These are phyloP conservation scores for Danielia oregonensis DNA, from an alignment of 805 yeast genomes.

Conservation along the genomic window DNA sequence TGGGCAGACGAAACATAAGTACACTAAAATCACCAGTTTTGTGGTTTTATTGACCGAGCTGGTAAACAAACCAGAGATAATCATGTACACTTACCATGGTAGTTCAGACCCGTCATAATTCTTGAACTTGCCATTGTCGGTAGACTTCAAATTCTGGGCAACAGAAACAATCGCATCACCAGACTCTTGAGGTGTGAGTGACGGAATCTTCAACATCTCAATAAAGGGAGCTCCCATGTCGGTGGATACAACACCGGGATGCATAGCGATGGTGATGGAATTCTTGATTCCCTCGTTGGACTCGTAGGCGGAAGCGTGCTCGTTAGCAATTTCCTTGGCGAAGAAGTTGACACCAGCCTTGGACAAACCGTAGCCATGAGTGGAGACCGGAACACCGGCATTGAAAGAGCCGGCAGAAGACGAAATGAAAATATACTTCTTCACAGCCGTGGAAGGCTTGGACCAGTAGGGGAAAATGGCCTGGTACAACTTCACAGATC, in stretches of 20 bases:
- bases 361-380: conserved; percentile 31
- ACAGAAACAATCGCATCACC: conserved; percentile 15
- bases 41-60: too few species aligned
- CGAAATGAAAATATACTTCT: conserved; percentile 23
- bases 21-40: too few species aligned
- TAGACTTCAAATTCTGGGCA: conserved; percentile 14
- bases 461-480: conserved; percentile 24
- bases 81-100: too few species aligned
- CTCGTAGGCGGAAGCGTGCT: not conserved
- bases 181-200: conserved; percentile 22
- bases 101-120: too few species aligned
- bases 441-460: conserved; percentile 11
- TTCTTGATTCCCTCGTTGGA: not conserved
- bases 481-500: conserved; percentile 24
- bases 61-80: too few species aligned
- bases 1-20: too few species aligned
- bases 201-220: not conserved
- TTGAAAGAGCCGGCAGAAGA: conserved; percentile 21
- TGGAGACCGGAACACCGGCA: conserved; percentile 10
- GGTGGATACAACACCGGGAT: conserved; percentile 40
- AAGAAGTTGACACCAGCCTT: conserved; percentile 37
- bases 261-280: conserved; percentile 17
- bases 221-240: conserved; percentile 18
- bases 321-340: conserved; percentile 11
- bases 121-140: conserved; percentile 25